Conservation (phyloP, 495 filamentous ascomycete species). For the Neurospora hispaniola region DNA sequence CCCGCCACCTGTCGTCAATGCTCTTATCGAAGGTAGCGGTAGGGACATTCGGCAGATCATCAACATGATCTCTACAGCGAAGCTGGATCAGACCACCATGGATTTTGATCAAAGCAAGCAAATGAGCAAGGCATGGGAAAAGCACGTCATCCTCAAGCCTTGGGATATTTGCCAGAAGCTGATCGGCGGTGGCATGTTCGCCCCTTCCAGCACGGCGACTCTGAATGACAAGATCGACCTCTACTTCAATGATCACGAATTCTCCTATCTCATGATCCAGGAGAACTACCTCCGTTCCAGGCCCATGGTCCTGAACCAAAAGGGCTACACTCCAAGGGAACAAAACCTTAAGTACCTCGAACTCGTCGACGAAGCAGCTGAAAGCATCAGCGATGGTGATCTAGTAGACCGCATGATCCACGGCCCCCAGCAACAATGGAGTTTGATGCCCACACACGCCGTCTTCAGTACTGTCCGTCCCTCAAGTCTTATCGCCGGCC, state of each 20-base stretch:
- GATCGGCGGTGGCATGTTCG: constrained; percentile 78
- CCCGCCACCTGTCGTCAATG: constrained; percentile 77
- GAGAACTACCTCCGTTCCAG: constrained; percentile 89
- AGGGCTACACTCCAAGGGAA: constrained; percentile 46
- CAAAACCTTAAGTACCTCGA: constrained; percentile 71
- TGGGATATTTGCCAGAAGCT: constrained; percentile 97
- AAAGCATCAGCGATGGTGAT: constrained; percentile 95
- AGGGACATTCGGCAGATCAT: constrained; percentile 96
- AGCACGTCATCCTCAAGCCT: constrained; percentile 88
- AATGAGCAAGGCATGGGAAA: constrained; percentile 98
- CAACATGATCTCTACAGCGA: constrained; percentile 95
- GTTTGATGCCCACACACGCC: constrained; percentile 94
- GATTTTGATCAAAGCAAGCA: constrained; percentile 73
- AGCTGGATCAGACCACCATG: constrained; percentile 69
- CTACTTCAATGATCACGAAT: constrained; percentile 98
- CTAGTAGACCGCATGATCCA: constrained; percentile 97
- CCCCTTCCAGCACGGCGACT: constrained; percentile 65
- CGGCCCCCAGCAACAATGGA: constrained; percentile 95
- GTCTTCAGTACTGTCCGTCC: constrained; percentile 90
- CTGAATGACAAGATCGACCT: constrained; percentile 96
- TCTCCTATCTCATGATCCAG: constrained; percentile 93
- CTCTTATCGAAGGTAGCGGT: constrained; percentile 86
- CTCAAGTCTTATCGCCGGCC: constrained; percentile 79
- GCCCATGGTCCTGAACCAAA: constrained; percentile 50
- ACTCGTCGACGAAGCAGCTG: constrained; percentile 73